These are phyloP conservation scores for Perilla frutescens DNA, from an alignment of 257 asterid genomes.

Conservation along the genomic window DNA sequence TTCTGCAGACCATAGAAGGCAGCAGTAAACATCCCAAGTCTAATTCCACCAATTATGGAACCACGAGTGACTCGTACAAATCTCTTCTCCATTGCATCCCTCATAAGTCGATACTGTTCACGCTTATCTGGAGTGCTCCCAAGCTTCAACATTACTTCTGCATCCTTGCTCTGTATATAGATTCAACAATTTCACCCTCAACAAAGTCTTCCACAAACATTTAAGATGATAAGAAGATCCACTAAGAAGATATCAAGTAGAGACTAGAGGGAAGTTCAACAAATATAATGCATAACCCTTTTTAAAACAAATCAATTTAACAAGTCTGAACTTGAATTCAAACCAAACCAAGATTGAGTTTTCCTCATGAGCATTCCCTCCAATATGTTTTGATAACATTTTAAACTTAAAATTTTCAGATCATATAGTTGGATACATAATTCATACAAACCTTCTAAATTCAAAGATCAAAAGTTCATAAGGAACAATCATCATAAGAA, in stretches of 20 bases:
- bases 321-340: not conserved
- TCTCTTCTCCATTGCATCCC: constrained; percentile 99
- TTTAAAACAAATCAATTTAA: not conserved
- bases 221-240: constrained; percentile 17
- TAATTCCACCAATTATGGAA: constrained; percentile 92
- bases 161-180: constrained; percentile 85
- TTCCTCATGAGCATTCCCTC: not conserved
- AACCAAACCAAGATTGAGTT: constrained; percentile 3
- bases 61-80: constrained; percentile 90
- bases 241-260: constrained; percentile 9
- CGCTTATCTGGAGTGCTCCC: constrained; percentile 98
- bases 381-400: not conserved
- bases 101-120: constrained; percentile 90
- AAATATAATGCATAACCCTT: not conserved
- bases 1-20: constrained; percentile 85
- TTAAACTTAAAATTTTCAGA: not conserved
- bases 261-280: not conserved
- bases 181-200: constrained; percentile 31
- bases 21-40: constrained; percentile 97
- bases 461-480: not conserved
- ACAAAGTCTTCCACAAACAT: constrained; percentile 15
- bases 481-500: not conserved
- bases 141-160: constrained; percentile 95
- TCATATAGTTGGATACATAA: not conserved
- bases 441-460: not conserved